A percentile compares a stretch with the other conserved stretches of the same genome.
phyloP scores from a whole-genome alignment of 202 grass and related monocot genomes.

The Elaeis oleifera region DNA sequence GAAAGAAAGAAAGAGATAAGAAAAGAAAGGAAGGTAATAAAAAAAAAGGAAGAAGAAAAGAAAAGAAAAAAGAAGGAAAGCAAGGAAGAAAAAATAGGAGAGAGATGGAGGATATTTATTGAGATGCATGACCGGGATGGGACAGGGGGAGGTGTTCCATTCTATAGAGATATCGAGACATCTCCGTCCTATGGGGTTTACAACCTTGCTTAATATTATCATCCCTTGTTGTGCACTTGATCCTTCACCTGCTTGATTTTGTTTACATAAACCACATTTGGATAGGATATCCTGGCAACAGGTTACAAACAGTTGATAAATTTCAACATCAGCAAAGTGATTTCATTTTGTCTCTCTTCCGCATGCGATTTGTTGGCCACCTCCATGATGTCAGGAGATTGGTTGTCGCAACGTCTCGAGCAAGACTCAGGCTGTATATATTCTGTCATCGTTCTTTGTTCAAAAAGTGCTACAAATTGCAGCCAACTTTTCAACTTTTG shows the following conservation, averaged over 20 bases:
- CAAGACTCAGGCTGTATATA: conserved; percentile 67
- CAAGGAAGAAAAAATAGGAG: too few relatives aligned
- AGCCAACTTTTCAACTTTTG: conserved; percentile 80
- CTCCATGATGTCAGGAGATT: conserved; percentile 84
- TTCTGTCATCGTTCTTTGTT: conserved; percentile 75
- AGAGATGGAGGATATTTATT: too few relatives aligned
- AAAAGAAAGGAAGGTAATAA: too few relatives aligned
- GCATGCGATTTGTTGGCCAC: conserved; percentile 85
- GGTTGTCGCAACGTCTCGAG: conserved; percentile 89
- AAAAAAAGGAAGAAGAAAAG: too few relatives aligned
- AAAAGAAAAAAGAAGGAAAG: too few relatives aligned
- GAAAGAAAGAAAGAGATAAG: too few relatives aligned
- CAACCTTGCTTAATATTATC: neutral
- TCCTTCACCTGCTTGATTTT: too few relatives aligned
- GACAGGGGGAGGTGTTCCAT: too few relatives aligned
- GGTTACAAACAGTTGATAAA: conserved; percentile 82
- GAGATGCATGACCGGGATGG: too few relatives aligned
- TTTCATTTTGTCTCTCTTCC: conserved; percentile 81
- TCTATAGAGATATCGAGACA: too few relatives aligned
- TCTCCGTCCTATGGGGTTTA: too few relatives aligned
- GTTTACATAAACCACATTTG: conserved; percentile 20
- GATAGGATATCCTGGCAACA: conserved; percentile 23
- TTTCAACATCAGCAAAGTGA: conserved; percentile 97
- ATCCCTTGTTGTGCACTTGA: neutral
- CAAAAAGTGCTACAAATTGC: conserved; percentile 89